phyloP scores from a whole-genome alignment of 208 protist genomes.

The Blechomonas ayalai region DNA sequence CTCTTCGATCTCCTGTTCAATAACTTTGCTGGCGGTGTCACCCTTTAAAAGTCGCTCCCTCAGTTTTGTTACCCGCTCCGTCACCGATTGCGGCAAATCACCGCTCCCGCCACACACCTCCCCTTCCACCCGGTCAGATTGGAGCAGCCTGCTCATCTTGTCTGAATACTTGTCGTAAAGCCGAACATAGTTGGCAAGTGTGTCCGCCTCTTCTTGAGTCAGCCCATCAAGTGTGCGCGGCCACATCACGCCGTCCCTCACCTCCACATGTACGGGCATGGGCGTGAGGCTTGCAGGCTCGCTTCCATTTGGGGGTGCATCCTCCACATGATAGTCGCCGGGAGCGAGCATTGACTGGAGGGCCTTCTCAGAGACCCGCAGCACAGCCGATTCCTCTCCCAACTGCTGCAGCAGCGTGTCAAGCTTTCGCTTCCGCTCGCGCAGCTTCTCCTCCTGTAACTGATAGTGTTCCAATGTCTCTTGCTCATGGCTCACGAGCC shows the following conservation, averaged over 20 bases:
- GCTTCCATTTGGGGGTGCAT: too few species aligned
- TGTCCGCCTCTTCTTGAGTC: conserved; percentile 26
- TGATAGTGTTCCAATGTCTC: conserved; percentile 10
- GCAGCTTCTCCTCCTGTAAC: conserved; percentile 9
- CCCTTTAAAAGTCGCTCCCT: conserved; percentile 1
- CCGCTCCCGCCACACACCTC: background rate
- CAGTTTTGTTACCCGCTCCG: conserved; percentile 1
- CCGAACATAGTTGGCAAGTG: conserved; percentile 15
- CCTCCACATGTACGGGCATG: background rate
- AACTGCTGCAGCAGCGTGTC: conserved; percentile 2
- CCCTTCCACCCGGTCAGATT: too few species aligned
- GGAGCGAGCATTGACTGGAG: conserved; percentile 6
- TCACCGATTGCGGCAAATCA: background rate
- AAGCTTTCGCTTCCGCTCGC: background rate
- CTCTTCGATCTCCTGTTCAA: conserved; percentile 5
- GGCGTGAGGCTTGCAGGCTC: background rate
- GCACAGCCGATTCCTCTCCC: background rate
- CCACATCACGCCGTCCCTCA: conserved; percentile 14
- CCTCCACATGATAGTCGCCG: conserved; percentile 7
- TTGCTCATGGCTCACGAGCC: background rate
- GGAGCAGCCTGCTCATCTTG: conserved; percentile 6
- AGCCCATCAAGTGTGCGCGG: conserved; percentile 26
- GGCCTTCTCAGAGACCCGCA: conserved; percentile 28
- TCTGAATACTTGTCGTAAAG: conserved; percentile 28
- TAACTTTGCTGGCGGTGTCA: conserved; percentile 2